Base-by-base conservation (phyloP, 352 stramenopile species). In the Hyphochytrium catenoides region DNA sequence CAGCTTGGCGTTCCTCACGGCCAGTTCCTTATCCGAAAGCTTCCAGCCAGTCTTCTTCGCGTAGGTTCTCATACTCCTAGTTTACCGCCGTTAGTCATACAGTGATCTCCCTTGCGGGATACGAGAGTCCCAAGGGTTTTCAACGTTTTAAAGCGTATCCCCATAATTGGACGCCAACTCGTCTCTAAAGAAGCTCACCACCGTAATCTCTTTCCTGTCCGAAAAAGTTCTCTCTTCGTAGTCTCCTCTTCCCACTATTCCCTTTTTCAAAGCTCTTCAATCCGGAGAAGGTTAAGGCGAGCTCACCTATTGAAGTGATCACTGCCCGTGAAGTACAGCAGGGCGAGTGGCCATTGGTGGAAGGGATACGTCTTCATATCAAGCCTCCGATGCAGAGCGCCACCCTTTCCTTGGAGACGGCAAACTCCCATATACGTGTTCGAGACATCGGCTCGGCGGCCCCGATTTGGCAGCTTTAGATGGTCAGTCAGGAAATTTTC, bases 261-360 rank as follows among this genome's bases (percentile, higher is more conserved):
- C n/a, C n/a, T n/a, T n/a, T n/a, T n/a, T n/a, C n/a, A n/a, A n/a
- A n/a, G n/a, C n/a, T n/a, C n/a, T n/a, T n/a, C n/a, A n/a, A n/a
- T n/a, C n/a, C n/a, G n/a, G n/a, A n/a, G n/a, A n/a, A n/a, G n/a
- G n/a, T n/a, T n/a, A n/a, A n/a, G n/a, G n/a, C n/a, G n/a, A n/a
- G 21, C 34, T 39, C 11, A 0, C 11, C 41, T 54, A 45, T 91
- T 91, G 39, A 89, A 91, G 28, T 87, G 70, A 41, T 87, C 72
- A 41, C 67, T 87, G 17, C 74, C 73, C 0, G 75, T 91, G 45
- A 91, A 91, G 42, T 89, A 88, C 21, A 91, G 43, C 18, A 84
- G 50, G 16, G 72, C 73, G 42, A 79, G 82, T 2, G 67, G 59
- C 34, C 77, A 83, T 21, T 55, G 71, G 1, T 59, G 51, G 1